Evolutionary conservation across 78 protist genomes (phyloP).

Genomic region (Dictyostelium firmibasis): DNA sequence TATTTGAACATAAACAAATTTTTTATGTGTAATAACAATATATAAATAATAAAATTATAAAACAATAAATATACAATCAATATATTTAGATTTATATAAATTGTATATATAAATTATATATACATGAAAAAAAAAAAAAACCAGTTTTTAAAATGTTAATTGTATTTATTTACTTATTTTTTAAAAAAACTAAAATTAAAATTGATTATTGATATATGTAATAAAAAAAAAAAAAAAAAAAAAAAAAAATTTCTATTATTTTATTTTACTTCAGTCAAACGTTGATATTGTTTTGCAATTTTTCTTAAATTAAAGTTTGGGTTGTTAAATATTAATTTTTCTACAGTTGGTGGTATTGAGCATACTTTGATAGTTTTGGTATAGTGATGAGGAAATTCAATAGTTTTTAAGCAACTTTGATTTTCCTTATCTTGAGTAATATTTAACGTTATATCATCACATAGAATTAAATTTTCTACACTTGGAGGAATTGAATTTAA

Average conservation of each 20-base stretch:
- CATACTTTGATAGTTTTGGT: neutral
- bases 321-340: neutral
- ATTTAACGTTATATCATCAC: neutral
- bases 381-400: neutral
- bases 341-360: neutral
- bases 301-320: neutral
- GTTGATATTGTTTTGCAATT: neutral
- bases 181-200: too few species aligned
- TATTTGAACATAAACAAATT: too few species aligned
- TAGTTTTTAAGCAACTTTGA: neutral
- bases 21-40: too few species aligned
- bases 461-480: neutral
- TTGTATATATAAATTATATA: neutral
- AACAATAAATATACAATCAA: neutral
- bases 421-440: neutral
- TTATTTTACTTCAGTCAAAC: neutral
- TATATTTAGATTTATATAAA: neutral
- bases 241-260: neutral
- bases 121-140: neutral
- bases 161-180: neutral
- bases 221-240: neutral
- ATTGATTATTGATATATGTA: neutral
- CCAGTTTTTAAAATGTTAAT: neutral
- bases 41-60: neutral
- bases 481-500: neutral